Conservation (phyloP, 208 protist species). For the Herpetomonas tarakana region DNA sequence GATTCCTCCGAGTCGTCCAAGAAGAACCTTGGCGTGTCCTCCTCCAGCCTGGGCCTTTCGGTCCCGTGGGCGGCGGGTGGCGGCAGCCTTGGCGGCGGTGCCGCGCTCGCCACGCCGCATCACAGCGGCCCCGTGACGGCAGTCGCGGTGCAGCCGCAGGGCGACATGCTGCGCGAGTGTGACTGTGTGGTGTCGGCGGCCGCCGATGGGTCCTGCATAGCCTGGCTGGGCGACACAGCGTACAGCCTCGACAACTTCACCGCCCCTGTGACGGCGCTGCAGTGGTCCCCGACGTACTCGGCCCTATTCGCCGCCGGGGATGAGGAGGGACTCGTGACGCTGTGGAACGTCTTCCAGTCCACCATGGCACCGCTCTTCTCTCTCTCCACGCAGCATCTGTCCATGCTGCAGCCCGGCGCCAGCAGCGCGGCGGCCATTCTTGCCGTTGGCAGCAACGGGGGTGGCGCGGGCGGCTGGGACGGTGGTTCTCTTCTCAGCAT, state of each 20-base stretch:
- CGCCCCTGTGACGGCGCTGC: slow-evolving; percentile 41
- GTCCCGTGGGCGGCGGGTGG: neutral
- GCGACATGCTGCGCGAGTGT: slow-evolving; percentile 21
- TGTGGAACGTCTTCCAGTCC: slow-evolving; percentile 52
- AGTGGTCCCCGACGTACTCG: slow-evolving; percentile 65
- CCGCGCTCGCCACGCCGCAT: slow-evolving; percentile 6
- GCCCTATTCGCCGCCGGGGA: slow-evolving; percentile 66
- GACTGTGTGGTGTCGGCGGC: slow-evolving; percentile 49
- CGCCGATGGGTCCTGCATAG: slow-evolving; percentile 48
- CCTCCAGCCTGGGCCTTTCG: slow-evolving; percentile 4
- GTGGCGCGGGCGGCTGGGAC: slow-evolving; percentile 10
- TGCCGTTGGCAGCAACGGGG: slow-evolving; percentile 14
- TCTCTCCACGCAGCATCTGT: slow-evolving; percentile 18
- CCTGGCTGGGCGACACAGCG: slow-evolving; percentile 39
- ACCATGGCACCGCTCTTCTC: slow-evolving; percentile 38
- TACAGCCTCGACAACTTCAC: slow-evolving; percentile 50
- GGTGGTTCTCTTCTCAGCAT: neutral
- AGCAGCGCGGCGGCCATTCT: slow-evolving; percentile 11
- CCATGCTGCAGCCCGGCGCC: neutral
- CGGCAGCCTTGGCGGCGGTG: slow-evolving; percentile 11
- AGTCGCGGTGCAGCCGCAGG: slow-evolving; percentile 46
- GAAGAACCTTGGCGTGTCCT: neutral
- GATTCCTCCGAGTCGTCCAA: neutral
- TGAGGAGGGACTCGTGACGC: slow-evolving; percentile 40
- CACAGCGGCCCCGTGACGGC: slow-evolving; percentile 31